Percentiles rank a stretch among this genome's conserved stretches.
These are phyloP conservation scores for Trichoderma virens DNA, from an alignment of 495 filamentous ascomycete species.

Conservation along the genomic window DNA sequence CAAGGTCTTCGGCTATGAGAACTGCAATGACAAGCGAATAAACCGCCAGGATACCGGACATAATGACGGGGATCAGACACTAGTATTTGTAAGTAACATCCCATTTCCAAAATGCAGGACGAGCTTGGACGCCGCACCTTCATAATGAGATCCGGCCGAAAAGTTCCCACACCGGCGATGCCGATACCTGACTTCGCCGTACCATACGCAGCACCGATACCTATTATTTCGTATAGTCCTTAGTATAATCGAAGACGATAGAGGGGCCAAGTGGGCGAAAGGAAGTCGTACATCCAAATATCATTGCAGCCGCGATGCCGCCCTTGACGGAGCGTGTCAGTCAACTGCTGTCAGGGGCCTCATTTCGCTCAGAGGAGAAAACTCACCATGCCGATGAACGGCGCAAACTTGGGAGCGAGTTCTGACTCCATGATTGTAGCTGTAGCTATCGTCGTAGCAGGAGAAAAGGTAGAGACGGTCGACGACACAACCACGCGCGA, in stretches of 20 bases:
- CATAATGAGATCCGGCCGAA: constrained; percentile 94
- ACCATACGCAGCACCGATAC: constrained; percentile 89
- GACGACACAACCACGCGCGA: background rate
- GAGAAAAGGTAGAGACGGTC: background rate
- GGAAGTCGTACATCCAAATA: constrained; percentile 74
- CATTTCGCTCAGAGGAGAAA: constrained; percentile 24
- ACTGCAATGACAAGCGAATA: constrained; percentile 96
- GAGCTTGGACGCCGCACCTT: constrained; percentile 53
- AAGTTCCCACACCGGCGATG: constrained; percentile 89
- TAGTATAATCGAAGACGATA: constrained; percentile 12
- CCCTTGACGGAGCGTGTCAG: constrained; percentile 42
- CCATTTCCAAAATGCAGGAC: background rate
- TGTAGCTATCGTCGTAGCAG: background rate
- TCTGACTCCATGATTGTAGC: constrained; percentile 60
- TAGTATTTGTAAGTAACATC: constrained; percentile 20
- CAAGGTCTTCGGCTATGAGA: constrained; percentile 79
- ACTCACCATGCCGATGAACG: constrained; percentile 95
- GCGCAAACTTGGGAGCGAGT: constrained; percentile 80
- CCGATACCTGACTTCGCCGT: constrained; percentile 96
- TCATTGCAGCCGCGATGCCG: constrained; percentile 88
- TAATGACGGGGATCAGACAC: constrained; percentile 94
- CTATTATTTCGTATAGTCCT: constrained; percentile 35
- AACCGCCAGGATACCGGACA: constrained; percentile 99
- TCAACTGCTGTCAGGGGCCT: constrained; percentile 28
- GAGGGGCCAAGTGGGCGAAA: constrained; percentile 17